Evolutionary conservation across 2,329 filamentous ascomycete species (phyloP).

Genomic region (Chaetomiaceae sp.): DNA sequence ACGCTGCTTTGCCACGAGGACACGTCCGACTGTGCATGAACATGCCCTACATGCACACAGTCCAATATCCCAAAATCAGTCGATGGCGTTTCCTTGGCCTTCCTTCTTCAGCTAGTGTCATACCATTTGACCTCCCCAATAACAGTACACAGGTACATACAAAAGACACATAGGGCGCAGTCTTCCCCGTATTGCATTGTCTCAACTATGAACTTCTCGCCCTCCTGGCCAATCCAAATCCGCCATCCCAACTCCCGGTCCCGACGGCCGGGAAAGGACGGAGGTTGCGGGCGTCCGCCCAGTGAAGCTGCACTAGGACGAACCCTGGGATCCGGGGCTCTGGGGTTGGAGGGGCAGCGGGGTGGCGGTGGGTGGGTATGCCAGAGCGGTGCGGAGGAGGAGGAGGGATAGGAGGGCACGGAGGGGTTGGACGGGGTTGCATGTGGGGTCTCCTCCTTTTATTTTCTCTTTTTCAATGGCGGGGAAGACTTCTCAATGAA

Average conservation of each 20-base stretch:
- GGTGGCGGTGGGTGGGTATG: neutral
- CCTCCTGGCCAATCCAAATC: conserved; percentile 7
- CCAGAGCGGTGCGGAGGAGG: neutral
- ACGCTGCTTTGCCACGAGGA: no score
- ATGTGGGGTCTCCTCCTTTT: neutral
- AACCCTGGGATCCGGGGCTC: no score
- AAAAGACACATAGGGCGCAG: no score
- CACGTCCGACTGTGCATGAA: no score
- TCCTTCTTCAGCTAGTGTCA: no score
- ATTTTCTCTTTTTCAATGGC: no score
- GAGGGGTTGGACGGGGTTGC: neutral
- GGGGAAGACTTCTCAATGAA: neutral
- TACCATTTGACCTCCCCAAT: no score
- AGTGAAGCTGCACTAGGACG: no score
- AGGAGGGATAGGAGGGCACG: neutral
- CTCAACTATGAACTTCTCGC: neutral
- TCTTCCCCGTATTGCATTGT: no score
- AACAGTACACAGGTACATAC: neutral
- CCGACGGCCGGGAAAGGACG: conserved; percentile 19
- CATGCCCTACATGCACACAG: no score
- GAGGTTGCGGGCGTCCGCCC: neutral
- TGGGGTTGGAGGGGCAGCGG: conserved; percentile 2
- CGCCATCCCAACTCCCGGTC: conserved; percentile 3
- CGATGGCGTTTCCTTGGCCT: no score
- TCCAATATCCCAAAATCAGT: no score